A percentile compares a stretch with the other conserved stretches of the same genome.
Evolutionary conservation across 1,284 basidiomycete species (phyloP).

Genomic region (Exobasidium rhododendri): DNA sequence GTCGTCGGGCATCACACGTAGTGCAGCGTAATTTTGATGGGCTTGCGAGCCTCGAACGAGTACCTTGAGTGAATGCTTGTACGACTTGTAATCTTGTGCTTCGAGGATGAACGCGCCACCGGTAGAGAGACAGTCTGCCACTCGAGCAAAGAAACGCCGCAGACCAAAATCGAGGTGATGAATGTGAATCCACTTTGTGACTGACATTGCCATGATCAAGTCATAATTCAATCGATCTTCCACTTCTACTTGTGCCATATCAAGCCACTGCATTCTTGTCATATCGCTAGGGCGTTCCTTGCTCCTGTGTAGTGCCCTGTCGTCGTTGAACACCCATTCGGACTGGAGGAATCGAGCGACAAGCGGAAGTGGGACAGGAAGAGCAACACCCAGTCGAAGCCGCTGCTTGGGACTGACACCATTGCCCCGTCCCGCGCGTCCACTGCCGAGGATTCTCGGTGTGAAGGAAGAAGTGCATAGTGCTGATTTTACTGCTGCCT

Average conservation of each 20-base stretch:
- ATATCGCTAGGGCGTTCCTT: background rate
- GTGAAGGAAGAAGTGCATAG: background rate
- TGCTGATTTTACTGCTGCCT: background rate
- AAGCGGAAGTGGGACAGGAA: no score
- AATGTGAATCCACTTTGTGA: constrained; percentile 32
- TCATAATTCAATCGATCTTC: constrained; percentile 9
- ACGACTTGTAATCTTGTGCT: constrained; percentile 24
- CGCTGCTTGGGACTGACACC: background rate
- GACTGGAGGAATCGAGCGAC: background rate
- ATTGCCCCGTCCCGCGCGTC: background rate
- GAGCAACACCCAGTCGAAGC: background rate
- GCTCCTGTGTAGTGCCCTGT: background rate
- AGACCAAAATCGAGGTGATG: constrained; percentile 20
- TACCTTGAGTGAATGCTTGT: constrained; percentile 21
- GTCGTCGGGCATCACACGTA: constrained; percentile 2
- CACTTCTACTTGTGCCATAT: background rate
- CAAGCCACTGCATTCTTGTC: background rate
- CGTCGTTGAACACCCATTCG: constrained; percentile 6
- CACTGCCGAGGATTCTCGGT: background rate
- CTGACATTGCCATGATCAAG: constrained; percentile 21
- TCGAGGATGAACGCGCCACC: constrained; percentile 22
- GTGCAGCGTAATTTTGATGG: background rate
- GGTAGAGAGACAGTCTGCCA: constrained; percentile 10
- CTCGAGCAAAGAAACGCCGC: constrained; percentile 14
- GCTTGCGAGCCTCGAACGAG: background rate